Evolutionary conservation across 306 rosid genomes (phyloP), one percentile per base, ranked within the genome.

Genomic region (Benincasa hispida): DNA sequence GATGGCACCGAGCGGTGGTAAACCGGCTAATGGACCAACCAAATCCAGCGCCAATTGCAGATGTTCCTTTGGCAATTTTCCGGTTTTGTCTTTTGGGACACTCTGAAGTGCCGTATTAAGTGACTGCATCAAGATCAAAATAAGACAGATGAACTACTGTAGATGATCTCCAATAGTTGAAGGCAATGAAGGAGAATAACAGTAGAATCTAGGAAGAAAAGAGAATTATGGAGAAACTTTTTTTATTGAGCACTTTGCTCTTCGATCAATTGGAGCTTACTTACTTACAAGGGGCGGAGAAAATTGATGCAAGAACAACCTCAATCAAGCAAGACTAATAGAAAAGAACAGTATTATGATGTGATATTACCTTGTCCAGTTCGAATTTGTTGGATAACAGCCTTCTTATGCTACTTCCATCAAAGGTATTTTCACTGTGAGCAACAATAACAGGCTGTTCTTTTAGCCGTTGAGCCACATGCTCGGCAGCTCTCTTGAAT

Each of bases 381-480:
- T 94, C 99, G 62, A 94, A 92, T 91, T 94, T 88, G 87, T 92
- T 94, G 73, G 95, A 88, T 55, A 94, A 41, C 32, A 94, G 83
- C 81, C 95, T 90, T 88, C 76, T 87, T 37, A 92, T 47, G 45
- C 89, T 90, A 62, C 84, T 89, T 78, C 99, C 97, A 80, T 92
- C 99, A 81, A 92, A 90, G 76, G 89, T 83, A 83, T 86, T 91
- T 77, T 94, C 99, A 85, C 87, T 92, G 63, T 92, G 99, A 53
- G 97, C 97, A 59, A 94, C 97, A 68, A 91, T 91, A 76, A 91
- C 93, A 70, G 87, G 96, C 68, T 83, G 88, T 77, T 91, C 91
- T 82, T 78, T 86, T 56, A 91, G 91, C 61, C 41, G 87, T 72
- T 82, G 87, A 80, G 90, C 91, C 72, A 91, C 79, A 22, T 14